Evolutionary conservation across 2,329 filamentous ascomycete genomes (phyloP), one percentile per base, ranked within the genome.

Genomic region (Cordyceps militaris): DNA sequence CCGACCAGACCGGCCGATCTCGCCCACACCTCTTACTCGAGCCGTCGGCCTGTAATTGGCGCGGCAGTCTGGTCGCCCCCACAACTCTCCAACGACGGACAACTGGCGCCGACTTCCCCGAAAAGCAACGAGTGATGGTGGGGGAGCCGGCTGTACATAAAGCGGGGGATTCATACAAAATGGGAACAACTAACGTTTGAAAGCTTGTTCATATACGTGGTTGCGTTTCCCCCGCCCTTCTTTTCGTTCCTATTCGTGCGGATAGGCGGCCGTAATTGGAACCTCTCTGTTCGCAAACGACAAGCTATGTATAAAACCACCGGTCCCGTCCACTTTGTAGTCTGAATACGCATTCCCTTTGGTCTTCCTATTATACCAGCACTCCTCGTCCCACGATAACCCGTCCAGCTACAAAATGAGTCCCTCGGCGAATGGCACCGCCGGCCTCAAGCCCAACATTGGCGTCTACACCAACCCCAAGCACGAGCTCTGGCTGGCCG

Each of bases 381-480:
- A 7, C 3, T 38, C n/a, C 6, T 38, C 34, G 16, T 38, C 14
- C 14, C 34, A 4, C 6, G 28, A 32, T 32, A 28, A 14, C 23
- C 21, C 21, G 2, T 26, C 30, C 23, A 14, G 28, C 28, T 11
- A 21, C 34, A 32, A 16, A 32, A 62, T 62, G 61, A 36, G 49
- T 34, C 58, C 60, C 26, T 58, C 62, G 6, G 53, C 60, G 14
- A 60, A 60, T 47, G 26, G 59, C n/a, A 57, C 32, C 40, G 40
- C 52, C 46, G 56, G 54, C 26, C 61, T 72, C 60, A 94, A 95
- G 80, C 76, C 89, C 59, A 97, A 97, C 76, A 95, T 97, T 70
- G 93, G 91, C 65, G 91, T 97, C 64, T 97, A 88, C 80, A 97
- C 93, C 54, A 96, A 97, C 76, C 91, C 93, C 19, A 83, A 84